A percentile compares a stretch with the other conserved stretches of the same genome.
Conservation (phyloP, 2,329 filamentous ascomycete species). For the Fusarium protoensiforme region DNA sequence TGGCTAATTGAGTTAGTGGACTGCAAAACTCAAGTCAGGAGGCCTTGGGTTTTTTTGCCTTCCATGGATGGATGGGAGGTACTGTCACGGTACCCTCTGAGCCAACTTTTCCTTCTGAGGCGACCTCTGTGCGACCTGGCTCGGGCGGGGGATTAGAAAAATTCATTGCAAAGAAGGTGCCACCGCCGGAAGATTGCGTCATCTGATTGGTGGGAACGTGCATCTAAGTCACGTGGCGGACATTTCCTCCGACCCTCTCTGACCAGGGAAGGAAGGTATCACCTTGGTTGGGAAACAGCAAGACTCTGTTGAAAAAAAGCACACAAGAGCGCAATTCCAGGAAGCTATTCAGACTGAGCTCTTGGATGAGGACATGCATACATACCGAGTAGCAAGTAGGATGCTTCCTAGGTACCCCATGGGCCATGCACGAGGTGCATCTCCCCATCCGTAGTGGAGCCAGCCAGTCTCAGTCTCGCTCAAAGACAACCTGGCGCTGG, state of each 20-base stretch:
- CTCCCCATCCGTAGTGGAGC: neutral
- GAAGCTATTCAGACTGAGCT: neutral
- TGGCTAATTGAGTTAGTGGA: constrained; percentile 21
- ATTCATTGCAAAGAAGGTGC: neutral
- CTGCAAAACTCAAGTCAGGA: constrained; percentile 4
- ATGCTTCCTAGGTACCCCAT: neutral
- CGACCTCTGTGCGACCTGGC: constrained; percentile 25
- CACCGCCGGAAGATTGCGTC: neutral
- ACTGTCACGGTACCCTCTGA: constrained; percentile 27
- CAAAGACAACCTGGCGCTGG: neutral
- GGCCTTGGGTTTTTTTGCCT: neutral
- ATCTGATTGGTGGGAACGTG: constrained; percentile 2
- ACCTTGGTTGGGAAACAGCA: neutral
- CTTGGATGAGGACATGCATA: neutral
- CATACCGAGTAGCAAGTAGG: neutral
- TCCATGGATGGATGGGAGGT: neutral
- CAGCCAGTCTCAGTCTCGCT: neutral
- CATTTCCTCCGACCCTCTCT: neutral
- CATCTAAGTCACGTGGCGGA: constrained; percentile 1
- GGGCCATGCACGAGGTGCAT: neutral
- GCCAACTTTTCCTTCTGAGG: constrained; percentile 1
- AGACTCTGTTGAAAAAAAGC: neutral
- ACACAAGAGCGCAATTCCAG: neutral
- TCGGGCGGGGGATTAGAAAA: constrained; percentile 24
- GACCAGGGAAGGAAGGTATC: neutral